These are phyloP conservation scores for Fusarium sp. DNA, from an alignment of 2,329 filamentous ascomycete genomes.

Conservation along the genomic window DNA sequence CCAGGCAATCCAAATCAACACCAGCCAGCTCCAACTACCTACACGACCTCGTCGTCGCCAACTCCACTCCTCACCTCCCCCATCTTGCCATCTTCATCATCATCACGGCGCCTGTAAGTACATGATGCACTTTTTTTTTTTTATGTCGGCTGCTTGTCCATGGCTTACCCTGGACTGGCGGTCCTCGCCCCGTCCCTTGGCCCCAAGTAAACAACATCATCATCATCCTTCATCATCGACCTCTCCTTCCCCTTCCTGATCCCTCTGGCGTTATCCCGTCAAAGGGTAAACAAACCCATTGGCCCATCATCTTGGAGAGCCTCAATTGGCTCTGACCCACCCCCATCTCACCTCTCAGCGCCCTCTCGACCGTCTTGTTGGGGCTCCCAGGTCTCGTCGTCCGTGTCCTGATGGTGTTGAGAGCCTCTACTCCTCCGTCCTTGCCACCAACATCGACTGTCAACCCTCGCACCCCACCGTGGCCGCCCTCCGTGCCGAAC, in stretches of 20 bases:
- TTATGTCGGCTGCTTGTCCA: background rate
- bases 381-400: constrained; percentile 11
- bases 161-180: constrained; percentile 30
- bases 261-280: constrained; percentile 8
- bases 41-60: constrained; percentile 28
- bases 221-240: constrained; percentile 21
- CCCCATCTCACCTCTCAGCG: constrained; percentile 14
- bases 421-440: constrained; percentile 26
- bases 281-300: constrained; percentile 55
- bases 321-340: constrained; percentile 46
- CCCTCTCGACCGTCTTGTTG: constrained; percentile 25
- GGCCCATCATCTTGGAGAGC: constrained; percentile 45
- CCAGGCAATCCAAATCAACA: constrained; percentile 39
- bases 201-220: constrained; percentile 17
- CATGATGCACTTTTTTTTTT: constrained; percentile 1
- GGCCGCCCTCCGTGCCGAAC: background rate
- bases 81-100: constrained; percentile 40
- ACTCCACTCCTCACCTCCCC: constrained; percentile 39
- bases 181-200: background rate
- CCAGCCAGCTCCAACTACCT: constrained; percentile 14
- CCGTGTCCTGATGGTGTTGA: constrained; percentile 20
- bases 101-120: constrained; percentile 41
- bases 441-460: constrained; percentile 20
- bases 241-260: background rate
- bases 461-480: constrained; percentile 21